A percentile compares a stretch with the other conserved stretches of the same genome.
phyloP scores from a whole-genome alignment of 2,329 filamentous ascomycete genomes.

The Hymenoscyphus albidus region DNA sequence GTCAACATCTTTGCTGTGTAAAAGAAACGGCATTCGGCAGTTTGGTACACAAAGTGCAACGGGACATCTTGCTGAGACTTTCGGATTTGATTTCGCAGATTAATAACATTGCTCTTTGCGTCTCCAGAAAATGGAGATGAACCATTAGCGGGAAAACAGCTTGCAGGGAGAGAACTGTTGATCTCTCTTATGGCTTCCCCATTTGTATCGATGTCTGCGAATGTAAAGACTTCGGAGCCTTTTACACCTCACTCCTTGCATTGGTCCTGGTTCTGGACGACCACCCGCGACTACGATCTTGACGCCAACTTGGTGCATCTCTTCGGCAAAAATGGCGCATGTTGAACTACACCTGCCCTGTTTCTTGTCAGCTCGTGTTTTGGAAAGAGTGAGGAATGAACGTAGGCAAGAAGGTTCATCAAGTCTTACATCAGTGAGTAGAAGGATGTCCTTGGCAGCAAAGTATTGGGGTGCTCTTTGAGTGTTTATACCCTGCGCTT shows the following conservation, averaged over 20 bases:
- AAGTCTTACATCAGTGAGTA: conserved; percentile 47
- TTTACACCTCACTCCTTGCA: conserved; percentile 54
- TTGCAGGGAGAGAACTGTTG: conserved; percentile 6
- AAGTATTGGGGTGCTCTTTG: conserved; percentile 32
- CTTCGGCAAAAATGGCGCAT: conserved; percentile 51
- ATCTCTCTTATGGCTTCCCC: conserved; percentile 26
- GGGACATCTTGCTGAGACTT: conserved; percentile 37
- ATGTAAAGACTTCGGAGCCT: conserved; percentile 39
- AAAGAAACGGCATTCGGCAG: conserved; percentile 56
- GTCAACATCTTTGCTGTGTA: conserved; percentile 49
- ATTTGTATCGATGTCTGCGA: conserved; percentile 26
- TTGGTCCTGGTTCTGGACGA: conserved; percentile 42
- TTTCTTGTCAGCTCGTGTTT: conserved; percentile 46
- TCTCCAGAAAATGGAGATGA: conserved; percentile 15
- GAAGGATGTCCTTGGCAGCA: conserved; percentile 37
- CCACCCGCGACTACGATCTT: conserved; percentile 52
- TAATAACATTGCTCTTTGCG: conserved; percentile 26
- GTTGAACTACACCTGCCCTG: conserved; percentile 50
- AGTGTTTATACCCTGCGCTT: conserved; percentile 10
- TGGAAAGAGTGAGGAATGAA: conserved; percentile 2
- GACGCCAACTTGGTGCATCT: conserved; percentile 52
- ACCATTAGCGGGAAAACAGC: conserved; percentile 26
- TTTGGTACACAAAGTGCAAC: conserved; percentile 56
- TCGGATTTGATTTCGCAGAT: conserved; percentile 37
- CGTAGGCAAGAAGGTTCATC: conserved; percentile 5